These are phyloP conservation scores for Monosporascus sp. DNA, from an alignment of 2,329 filamentous ascomycete species.

Conservation along the genomic window DNA sequence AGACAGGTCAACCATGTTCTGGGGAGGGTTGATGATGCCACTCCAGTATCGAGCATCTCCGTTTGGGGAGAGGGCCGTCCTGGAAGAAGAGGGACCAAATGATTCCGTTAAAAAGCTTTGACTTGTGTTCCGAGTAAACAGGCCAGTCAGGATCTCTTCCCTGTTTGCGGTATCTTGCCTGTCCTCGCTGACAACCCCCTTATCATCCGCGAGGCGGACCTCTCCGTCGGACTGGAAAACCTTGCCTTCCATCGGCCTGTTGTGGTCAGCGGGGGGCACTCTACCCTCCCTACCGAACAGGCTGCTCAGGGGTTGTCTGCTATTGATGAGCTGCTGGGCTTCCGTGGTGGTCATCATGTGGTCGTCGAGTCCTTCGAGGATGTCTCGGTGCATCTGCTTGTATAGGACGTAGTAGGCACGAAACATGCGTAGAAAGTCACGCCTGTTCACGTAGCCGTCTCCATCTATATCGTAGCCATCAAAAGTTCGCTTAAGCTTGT, in stretches of 20 bases:
- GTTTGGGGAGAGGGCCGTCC: constrained; percentile 18
- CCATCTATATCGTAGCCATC: constrained; percentile 86
- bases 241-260: constrained; percentile 62
- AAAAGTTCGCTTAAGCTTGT: constrained; percentile 70
- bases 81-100: constrained; percentile 21
- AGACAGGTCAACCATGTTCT: constrained; percentile 22
- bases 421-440: constrained; percentile 88
- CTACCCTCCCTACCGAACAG: constrained; percentile 67
- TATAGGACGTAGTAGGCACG: constrained; percentile 87
- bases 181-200: constrained; percentile 53
- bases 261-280: constrained; percentile 57
- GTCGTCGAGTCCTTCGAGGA: constrained; percentile 71
- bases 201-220: constrained; percentile 55
- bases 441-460: constrained; percentile 78
- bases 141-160: constrained; percentile 52
- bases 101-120: constrained; percentile 28
- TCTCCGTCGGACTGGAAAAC: constrained; percentile 57
- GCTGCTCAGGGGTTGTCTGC: constrained; percentile 69
- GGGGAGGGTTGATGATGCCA: constrained; percentile 26
- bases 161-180: constrained; percentile 55
- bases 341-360: constrained; percentile 71
- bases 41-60: constrained; percentile 22
- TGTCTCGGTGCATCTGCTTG: constrained; percentile 82
- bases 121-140: constrained; percentile 34
- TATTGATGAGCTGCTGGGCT: constrained; percentile 68